These are phyloP conservation scores for Gastrodia elata DNA, from an alignment of 106 monocot species.

Conservation along the genomic window DNA sequence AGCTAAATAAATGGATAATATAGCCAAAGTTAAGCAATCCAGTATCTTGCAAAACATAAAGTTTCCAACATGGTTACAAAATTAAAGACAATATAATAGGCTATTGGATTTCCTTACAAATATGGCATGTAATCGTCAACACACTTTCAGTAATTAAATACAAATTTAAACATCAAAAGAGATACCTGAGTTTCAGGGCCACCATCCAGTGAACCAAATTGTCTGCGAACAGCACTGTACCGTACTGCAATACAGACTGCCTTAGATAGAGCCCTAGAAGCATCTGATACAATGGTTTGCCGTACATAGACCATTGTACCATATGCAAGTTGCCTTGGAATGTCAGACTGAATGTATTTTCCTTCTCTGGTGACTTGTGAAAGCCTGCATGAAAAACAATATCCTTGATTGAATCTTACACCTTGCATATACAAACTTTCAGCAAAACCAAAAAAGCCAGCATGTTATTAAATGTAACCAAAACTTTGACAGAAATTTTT, in stretches of 20 bases:
- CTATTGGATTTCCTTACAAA: neutral
- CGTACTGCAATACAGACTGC: constrained; percentile 88
- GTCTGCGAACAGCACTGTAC: constrained; percentile 83
- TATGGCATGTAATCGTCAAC: neutral
- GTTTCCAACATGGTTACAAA: neutral
- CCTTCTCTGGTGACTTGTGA: constrained; percentile 88
- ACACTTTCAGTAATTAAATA: neutral
- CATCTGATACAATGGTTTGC: constrained; percentile 80
- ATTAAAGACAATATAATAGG: neutral
- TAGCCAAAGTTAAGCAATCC: neutral
- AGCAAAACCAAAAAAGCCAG: neutral
- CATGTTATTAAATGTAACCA: neutral
- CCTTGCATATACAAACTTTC: neutral
- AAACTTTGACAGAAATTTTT: neutral
- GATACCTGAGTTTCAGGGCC: constrained; percentile 75
- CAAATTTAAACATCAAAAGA: neutral
- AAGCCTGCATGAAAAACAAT: constrained; percentile 37
- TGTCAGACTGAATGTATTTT: constrained; percentile 69
- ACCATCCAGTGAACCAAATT: constrained; percentile 86
- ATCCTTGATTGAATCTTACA: neutral
- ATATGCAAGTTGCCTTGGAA: constrained; percentile 82
- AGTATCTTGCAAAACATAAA: neutral
- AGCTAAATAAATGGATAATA: too few relatives aligned
- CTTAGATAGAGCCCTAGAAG: constrained; percentile 79
- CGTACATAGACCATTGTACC: constrained; percentile 97